Base-by-base conservation (phyloP, 2,329 filamentous ascomycete species). In the Claviceps sp. region DNA sequence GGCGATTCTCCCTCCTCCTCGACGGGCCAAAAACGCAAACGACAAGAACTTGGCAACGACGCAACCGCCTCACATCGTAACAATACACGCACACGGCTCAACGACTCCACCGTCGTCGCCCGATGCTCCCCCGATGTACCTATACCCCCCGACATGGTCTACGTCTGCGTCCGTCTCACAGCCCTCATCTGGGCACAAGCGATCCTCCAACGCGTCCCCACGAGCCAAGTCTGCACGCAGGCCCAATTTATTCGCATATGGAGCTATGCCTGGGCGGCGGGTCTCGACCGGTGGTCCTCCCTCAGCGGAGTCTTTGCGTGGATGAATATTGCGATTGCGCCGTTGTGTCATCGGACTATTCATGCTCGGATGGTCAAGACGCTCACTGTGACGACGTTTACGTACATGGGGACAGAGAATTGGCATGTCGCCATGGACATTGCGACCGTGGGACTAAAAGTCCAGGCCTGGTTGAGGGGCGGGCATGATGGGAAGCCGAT, bases 271-370 rank as follows among this genome's bases (percentile, higher is more conserved):
- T 77, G 75, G 74, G 64, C 68, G 17, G 68, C 74, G 4, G 68
- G 71, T 1, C 62, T 76, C 37, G 61, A 68, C 2, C 66, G 64
- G 5, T 76, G 74, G 74, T 71, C 71, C 53, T 59, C 64, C 2
- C 64, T 73, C 23, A 62, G 75, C 14, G 75, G 75, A 36, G 68
- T 79, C 14, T 73, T 74, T 50, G 62, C 68, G 48, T 78, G 74
- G 75, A 61, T 74, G 23, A 62, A 72, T 55, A 54, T 76, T 46
- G 65, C 68, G 8, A 60, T 76, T 9, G 63, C 68, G 16, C 66
- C 71, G 8, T 63, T 66, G 38, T 68, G 68, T 43, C 65, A 71
- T 45, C 58, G 60, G 4, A 65, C 65, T 13, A 62, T 68, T 1
- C 68, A 70, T 26, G 69, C 68, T 26, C 66, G 71, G 16, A 73